Base-by-base conservation (phyloP, 2,329 filamentous ascomycete genomes). In the Neocatenulostroma microsporum region DNA sequence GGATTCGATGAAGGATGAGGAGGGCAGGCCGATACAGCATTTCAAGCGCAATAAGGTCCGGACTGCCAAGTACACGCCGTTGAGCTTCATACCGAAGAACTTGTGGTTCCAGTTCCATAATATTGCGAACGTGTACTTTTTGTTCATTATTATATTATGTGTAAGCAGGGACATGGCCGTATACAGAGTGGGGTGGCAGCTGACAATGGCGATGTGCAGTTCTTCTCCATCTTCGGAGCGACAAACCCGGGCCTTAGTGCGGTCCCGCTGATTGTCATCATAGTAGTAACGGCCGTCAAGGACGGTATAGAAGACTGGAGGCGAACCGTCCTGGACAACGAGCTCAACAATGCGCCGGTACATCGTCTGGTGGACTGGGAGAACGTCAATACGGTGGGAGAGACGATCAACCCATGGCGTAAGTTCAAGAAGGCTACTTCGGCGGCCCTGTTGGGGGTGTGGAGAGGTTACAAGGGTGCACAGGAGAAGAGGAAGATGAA, bases 41-140 rank as follows among this genome's bases (percentile, higher is more conserved):
- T 98, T 82, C 61, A 74, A 84, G 32, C 74, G 89, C 49, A 98
- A 98, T 70, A 98, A 98, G 72, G 94, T 98, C 60, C 76, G 93
- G 51, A 98, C 91, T 3, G 85, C 91, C 41, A 98, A 96, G 65
- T 98, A 98, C 62, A 98, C 91, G 6, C 82, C 93, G 7, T 63
- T 98, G 46, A 94, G 84, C 42, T 98, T 98, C 63, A 63, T 98
- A 19, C 91, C 91, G 11, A 96, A 96, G 68, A 96, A 98, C 63
- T 59, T 98, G 56, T 98, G 82, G 78, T 85, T 94, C 48, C 93
- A 98, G 63, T 96, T 98, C 58, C 89, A 98, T 65, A 96, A 96
- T 57, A 82, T 98, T 54, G 91, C 91, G 57, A 98, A 98, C 62
- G 82, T 96, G 36, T 98, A 96, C 67, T 98, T 98, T 73, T 71